A percentile compares a stretch with the other conserved stretches of the same genome.
These are phyloP conservation scores for Phytophthora ramorum DNA, from an alignment of 352 stramenopile genomes.

Conservation along the genomic window DNA sequence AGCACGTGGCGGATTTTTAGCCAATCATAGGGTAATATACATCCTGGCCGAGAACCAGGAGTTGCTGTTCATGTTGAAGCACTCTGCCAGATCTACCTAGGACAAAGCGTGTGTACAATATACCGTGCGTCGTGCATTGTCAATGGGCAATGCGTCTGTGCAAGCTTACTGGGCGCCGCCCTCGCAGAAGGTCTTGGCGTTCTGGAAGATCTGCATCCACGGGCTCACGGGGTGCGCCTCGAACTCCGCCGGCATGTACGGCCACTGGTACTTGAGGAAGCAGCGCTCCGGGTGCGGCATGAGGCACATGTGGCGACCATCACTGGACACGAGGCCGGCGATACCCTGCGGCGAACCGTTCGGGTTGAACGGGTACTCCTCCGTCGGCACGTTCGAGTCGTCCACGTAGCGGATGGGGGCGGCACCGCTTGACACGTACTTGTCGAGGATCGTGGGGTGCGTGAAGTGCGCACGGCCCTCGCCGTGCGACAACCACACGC, in stretches of 20 bases:
- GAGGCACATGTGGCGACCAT: constrained; percentile 98
- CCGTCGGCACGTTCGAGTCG: constrained; percentile 93
- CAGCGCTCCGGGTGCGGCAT: constrained; percentile 99
- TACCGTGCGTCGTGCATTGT: constrained; percentile 24
- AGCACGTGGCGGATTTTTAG: not conserved
- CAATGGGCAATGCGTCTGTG: not conserved
- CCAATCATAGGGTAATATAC: too few relatives aligned
- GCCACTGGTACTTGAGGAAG: constrained; percentile 98
- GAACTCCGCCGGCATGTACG: constrained; percentile 92
- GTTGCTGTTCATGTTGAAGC: constrained; percentile 11
- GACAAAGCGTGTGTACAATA: constrained; percentile 19
- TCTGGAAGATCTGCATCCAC: constrained; percentile 99
- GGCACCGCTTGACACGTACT: constrained; percentile 92
- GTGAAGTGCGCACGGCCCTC: constrained; percentile 97
- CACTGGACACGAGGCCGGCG: constrained; percentile 95
- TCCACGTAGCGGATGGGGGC: constrained; percentile 98
- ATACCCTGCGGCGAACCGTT: constrained; percentile 98
- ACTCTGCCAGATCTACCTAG: not conserved
- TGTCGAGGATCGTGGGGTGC: constrained; percentile 89
- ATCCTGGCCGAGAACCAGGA: not conserved
- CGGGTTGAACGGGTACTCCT: constrained; percentile 99
- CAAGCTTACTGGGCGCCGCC: constrained; percentile 44
- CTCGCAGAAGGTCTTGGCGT: constrained; percentile 97
- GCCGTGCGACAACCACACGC: constrained; percentile 97
- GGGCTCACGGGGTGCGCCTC: constrained; percentile 86